Evolutionary conservation across 352 stramenopile genomes (phyloP), one percentile per base, ranked within the genome.

Genomic region (Aphanomyces invadans): DNA sequence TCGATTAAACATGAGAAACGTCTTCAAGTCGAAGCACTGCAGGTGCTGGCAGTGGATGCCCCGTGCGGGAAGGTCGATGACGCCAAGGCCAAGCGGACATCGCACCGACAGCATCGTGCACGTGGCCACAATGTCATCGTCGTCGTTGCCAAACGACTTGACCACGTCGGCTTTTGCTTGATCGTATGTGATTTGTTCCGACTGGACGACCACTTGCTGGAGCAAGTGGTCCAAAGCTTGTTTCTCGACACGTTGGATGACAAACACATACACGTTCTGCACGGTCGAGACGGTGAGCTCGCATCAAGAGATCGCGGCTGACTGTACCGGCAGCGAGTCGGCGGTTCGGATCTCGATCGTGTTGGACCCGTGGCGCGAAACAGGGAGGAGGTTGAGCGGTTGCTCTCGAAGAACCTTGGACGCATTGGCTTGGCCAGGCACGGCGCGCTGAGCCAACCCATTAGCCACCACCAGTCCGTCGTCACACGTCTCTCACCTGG

Each of bases 11-110:
- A 87, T 71, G 23, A 98, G 72, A 70, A 97, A 98, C 2, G 88
- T 97, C 66, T 70, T 79, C 29, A 98, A 73, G 73, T 98, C 94
- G 74, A 98, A 98, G 72, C 95, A 98, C 80, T 98, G 92, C 57
- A 97, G 76, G 70, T 98, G 95, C 60, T 90, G 95, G 71, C 95
- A 98, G 70, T 95, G 66, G 33, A 86, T 71, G 10, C 92, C 92
- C 39, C 95, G 76, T 15, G 94, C 94, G 12, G 95, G 93, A 26
- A 89, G 76, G 57, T 88, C 75, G 53, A 98, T 98, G 26, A 90
- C 80, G 31, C 85, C 88, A 17, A 96, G 65, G 0, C 88, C 86
- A 10, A 96, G 72, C 3, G 88, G 88, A 77, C 88, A 96, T 23
- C 86, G 84, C n/a, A 95, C 77, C 10, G 87, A 95, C n/a, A 96